Conservation (phyloP, 2,329 filamentous ascomycete genomes). For the Hypocreales sp. region DNA sequence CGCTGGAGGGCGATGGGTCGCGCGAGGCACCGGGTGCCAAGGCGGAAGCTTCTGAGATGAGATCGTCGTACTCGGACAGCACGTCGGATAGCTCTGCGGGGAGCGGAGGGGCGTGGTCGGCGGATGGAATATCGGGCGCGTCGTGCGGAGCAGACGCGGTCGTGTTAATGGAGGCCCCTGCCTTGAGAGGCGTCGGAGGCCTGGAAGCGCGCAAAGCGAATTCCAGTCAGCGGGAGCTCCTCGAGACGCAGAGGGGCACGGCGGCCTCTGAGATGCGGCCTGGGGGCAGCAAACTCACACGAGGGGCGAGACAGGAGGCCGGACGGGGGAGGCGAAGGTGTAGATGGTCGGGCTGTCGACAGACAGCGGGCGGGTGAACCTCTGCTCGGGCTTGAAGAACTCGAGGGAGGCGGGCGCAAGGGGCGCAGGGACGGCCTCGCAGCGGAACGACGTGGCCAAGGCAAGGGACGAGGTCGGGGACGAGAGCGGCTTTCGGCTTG, state of each 20-base stretch:
- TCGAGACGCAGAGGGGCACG: slow-evolving; percentile 1
- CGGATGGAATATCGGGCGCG: slow-evolving; percentile 22
- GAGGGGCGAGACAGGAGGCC: slow-evolving; percentile 1
- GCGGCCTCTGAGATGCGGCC: too few relatives aligned
- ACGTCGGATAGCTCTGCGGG: slow-evolving; percentile 26
- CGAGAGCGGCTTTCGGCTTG: slow-evolving; percentile 47
- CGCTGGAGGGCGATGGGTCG: slow-evolving; percentile 11
- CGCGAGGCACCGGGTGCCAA: slow-evolving; percentile 10
- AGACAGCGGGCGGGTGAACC: slow-evolving; percentile 38
- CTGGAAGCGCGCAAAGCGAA: slow-evolving; percentile 7
- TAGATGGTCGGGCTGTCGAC: slow-evolving; percentile 48
- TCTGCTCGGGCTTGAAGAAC: slow-evolving; percentile 31
- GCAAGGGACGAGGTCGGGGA: slow-evolving; percentile 34
- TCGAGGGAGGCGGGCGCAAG: slow-evolving; percentile 18
- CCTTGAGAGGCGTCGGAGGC: slow-evolving; percentile 10
- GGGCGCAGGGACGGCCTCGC: slow-evolving; percentile 3
- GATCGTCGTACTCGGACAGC: slow-evolving; percentile 27
- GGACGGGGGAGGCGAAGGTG: slow-evolving; percentile 29
- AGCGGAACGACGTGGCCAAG: slow-evolving; percentile 23
- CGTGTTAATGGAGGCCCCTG: too few relatives aligned
- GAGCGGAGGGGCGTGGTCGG: slow-evolving; percentile 23
- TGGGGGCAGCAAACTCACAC: too few relatives aligned
- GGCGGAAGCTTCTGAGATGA: slow-evolving; percentile 21
- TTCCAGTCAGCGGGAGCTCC: slow-evolving; percentile 13
- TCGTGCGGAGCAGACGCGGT: too few relatives aligned